Evolutionary conservation across 805 yeast species (phyloP), one percentile per base, ranked within the genome.

Genomic region (Saturnispora sanitii): DNA sequence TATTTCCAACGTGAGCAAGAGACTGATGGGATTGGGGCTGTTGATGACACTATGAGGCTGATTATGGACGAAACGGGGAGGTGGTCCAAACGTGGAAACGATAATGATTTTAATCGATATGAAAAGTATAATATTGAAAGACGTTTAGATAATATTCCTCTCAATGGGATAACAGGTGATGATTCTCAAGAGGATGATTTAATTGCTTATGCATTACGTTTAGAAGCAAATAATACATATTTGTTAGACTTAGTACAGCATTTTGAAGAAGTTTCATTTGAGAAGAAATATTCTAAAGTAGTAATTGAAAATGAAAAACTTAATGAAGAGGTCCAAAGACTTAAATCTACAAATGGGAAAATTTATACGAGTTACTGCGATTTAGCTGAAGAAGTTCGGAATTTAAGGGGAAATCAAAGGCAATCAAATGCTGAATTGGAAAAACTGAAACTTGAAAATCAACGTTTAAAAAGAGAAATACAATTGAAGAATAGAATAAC

Each of bases 311-410:
- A 42, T 17, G 35, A 23, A 17, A 37, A 35, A 13, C 22, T 46
- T 8, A 28, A 37, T 15, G 29, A 35, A 7, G 58, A 55, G 21
- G 49, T 49, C 36, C 46, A 47, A 7, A 31, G 45, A 6, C 51
- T 54, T 19, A 45, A 52, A 31, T 44, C 43, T 15, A 42, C 53
- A 4, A 53, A 53, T 40, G 46, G 47, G 21, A 51, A 50, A 40
- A 51, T 55, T 2, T 55, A 49, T 34, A 47, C 48, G 6, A 55
- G 56, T 26, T 55, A 55, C 36, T 53, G 45, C 33, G 54, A 50
- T 26, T 40, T 55, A 20, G 40, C 50, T 22, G 45, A 46, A 13
- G 46, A 46, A 15, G 28, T 44, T 27, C 7, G n/a, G n/a, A 6
- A 12, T 6, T 27, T 27, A 16, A 27, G n/a, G n/a, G 6, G 32